Base-by-base conservation (phyloP, 75 land plant genomes). In the Sequoia sempervirens region DNA sequence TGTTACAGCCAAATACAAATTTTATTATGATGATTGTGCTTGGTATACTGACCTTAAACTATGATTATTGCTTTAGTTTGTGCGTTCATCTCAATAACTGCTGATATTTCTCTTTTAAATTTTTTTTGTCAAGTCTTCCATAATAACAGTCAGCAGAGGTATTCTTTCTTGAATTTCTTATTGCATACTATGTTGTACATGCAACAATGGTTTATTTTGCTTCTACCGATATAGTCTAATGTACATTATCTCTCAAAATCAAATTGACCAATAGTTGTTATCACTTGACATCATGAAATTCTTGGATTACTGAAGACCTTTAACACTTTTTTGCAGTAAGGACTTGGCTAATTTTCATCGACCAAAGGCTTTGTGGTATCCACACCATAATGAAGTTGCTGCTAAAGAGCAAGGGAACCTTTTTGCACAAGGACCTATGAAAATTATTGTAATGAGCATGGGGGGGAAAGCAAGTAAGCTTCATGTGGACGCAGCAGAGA, bases 341-440 rank as follows among this genome's bases (percentile, higher is more conserved):
- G 98, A 98, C 80, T 80, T 96, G 81, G 94, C 99, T 17, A 97
- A 96, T 93, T 97, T 97, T 91, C 99, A 97, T 89, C 90, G 98
- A 28, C 99, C 99, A 75, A 96, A 92, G 88, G 98, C 98, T 68
- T 26, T 92, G 66, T 97, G 99, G 99, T 97, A 92, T 85, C 99
- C 99, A 46, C 99, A 91, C 90, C 93, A 94, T 85, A 97, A 89
- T 89, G 96, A 97, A 85, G 89, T 94, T 69, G 95, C 94, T 76
- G 90, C 94, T 70, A 96, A 93, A 88, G 93, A 93, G 78, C 98
- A 93, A 89, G 94, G 92, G 40, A 89, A 82, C 58, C 92, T 93
- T 75, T 88, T 91, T 45, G 86, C 89, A 0, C 87, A 89, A 79
- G 99, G 98, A 41, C 91, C 96, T 3, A 94, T 96, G 95, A 98